phyloP scores from a whole-genome alignment of 352 stramenopile species.

The Phytophthora podocarpi region DNA sequence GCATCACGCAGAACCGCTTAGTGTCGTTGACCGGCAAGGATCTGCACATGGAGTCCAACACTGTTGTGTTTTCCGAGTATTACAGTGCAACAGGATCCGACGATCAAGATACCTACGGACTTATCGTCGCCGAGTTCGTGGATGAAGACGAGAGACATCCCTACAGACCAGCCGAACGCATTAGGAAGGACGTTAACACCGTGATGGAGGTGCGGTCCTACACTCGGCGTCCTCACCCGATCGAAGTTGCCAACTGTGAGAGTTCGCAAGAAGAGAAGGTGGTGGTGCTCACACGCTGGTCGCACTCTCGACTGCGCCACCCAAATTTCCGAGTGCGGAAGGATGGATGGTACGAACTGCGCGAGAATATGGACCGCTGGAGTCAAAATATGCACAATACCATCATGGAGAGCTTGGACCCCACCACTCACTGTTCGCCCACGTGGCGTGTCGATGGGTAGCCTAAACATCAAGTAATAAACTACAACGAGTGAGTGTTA shows the following conservation, averaged over 20 bases:
- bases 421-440: background rate
- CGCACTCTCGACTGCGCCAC: conserved; percentile 34
- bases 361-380: conserved; percentile 46
- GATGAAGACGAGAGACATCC: conserved; percentile 40
- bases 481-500: too few species aligned
- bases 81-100: background rate
- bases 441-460: too few species aligned
- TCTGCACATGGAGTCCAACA: conserved; percentile 44
- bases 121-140: conserved; percentile 43
- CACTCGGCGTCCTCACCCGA: conserved; percentile 5
- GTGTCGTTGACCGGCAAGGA: conserved; percentile 30
- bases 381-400: conserved; percentile 48
- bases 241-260: background rate
- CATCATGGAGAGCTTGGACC: conserved; percentile 36
- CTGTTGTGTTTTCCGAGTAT: conserved; percentile 37
- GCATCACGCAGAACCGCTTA: conserved; percentile 36
- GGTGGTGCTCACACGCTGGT: conserved; percentile 51
- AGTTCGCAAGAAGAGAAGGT: conserved; percentile 27
- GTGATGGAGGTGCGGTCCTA: conserved; percentile 32
- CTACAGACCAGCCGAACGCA: conserved; percentile 29
- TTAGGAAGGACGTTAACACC: conserved; percentile 40
- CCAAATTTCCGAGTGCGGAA: conserved; percentile 34
- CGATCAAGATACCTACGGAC: conserved; percentile 20
- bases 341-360: conserved; percentile 39
- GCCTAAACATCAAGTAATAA: too few species aligned